Base-by-base conservation (phyloP, 192 early-diverging fungal species). In the Umbelopsis sp. region DNA sequence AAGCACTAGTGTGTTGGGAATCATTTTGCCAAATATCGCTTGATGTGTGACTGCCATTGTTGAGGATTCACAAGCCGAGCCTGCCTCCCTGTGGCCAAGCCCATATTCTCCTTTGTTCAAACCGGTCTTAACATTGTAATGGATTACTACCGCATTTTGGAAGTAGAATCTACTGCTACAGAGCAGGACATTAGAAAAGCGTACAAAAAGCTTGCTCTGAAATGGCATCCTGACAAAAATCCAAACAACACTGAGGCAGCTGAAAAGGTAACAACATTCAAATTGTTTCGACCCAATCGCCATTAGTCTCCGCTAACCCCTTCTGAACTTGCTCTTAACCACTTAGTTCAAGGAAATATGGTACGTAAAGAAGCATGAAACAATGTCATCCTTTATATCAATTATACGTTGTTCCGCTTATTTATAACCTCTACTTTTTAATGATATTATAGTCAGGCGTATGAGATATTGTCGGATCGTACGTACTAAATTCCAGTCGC, bases 151-250 rank as follows among this genome's bases (percentile, higher is more conserved):
- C 32, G 31, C 56, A 62, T 62, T 62, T 20, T 62, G 4, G 31
- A 34, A 34, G 14, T 62, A 32, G 56, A 62, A 36, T 62, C 56
- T 6, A n/a, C 56, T 14, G 56, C 56, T 32, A 62, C 3, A 4
- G 29, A 62, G 12, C 56, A 36, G 14, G 56, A 62, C 12, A 62
- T 62, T 32, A 62, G 26, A 34, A 88, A 88, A 72, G 87, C 91
- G 7, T 94, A 91, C 69, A 81, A 88, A 47, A 90, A 88, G 70
- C 81, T 86, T n/a, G 87, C 93, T 9, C 80, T 89, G 65, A 92
- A 85, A 71, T 90, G 86, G 77, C 92, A 92, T 66, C 91, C 92
- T 0, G 91, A 91, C 82, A 89, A 89, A 56, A 73, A 73, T 36
- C 49, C 65, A 20, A 45, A 36, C 49, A 62, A 62, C 56, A 26